Evolutionary conservation across 2,329 filamentous ascomycete species (phyloP).

Genomic region (Penicillium sp.): DNA sequence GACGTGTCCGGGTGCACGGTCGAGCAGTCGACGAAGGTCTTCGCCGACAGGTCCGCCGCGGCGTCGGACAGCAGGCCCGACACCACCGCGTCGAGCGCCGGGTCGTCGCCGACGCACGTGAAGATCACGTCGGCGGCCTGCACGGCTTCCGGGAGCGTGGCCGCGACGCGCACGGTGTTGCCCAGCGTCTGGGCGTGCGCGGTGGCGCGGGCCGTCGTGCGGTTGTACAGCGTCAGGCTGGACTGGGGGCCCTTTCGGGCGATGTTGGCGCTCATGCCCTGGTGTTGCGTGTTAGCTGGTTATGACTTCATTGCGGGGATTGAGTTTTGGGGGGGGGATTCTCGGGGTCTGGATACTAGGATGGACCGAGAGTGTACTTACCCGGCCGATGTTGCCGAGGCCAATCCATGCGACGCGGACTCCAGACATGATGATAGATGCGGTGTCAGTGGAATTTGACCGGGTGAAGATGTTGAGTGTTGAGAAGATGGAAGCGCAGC

Average conservation of each 20-base stretch:
- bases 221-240: constrained; percentile 74
- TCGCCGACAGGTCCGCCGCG: constrained; percentile 58
- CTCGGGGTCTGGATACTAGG: no score
- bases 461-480: background rate
- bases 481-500: constrained; percentile 3
- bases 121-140: constrained; percentile 73
- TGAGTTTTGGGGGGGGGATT: no score
- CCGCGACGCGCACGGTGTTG: constrained; percentile 58
- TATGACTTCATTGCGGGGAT: no score
- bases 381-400: constrained; percentile 82
- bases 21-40: constrained; percentile 82
- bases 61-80: constrained; percentile 50
- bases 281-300: no score
- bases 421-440: constrained; percentile 31
- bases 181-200: constrained; percentile 62
- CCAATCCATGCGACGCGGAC: constrained; percentile 71
- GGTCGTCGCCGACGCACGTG: constrained; percentile 74
- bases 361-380: no score
- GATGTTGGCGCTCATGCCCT: constrained; percentile 81
- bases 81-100: constrained; percentile 64
- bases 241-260: constrained; percentile 71
- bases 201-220: constrained; percentile 63
- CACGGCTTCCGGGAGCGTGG: constrained; percentile 64
- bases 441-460: background rate
- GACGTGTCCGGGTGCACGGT: constrained; percentile 83